phyloP scores from a whole-genome alignment of 805 yeast genomes.

The Candida ponderosae region DNA sequence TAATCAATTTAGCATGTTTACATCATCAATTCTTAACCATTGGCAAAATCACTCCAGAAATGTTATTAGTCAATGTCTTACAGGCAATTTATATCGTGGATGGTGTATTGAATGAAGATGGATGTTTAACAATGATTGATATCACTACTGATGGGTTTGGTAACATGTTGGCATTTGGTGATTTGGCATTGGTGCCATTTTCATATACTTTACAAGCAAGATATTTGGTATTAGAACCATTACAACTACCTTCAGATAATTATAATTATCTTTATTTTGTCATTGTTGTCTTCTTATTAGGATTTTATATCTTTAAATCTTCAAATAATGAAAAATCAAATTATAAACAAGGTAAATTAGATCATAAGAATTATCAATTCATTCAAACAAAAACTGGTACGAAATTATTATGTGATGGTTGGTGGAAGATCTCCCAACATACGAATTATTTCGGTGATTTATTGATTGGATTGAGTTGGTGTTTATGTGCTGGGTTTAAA shows the following conservation, averaged over 20 bases:
- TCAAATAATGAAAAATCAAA: slow-evolving; percentile 80
- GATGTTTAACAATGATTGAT: slow-evolving; percentile 90
- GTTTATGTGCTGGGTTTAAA: slow-evolving; percentile 77
- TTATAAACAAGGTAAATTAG: slow-evolving; percentile 72
- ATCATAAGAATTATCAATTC: slow-evolving; percentile 44
- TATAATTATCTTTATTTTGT: slow-evolving; percentile 6
- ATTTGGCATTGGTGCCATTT: slow-evolving; percentile 87
- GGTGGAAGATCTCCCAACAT: slow-evolving; percentile 95
- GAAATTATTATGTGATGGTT: slow-evolving; percentile 76
- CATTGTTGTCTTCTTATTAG: slow-evolving; percentile 38
- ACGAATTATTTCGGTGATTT: slow-evolving; percentile 95
- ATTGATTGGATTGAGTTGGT: slow-evolving; percentile 87
- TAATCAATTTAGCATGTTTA: slow-evolving; percentile 68
- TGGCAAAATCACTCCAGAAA: slow-evolving; percentile 62
- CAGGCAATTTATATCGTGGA: slow-evolving; percentile 84
- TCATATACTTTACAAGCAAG: slow-evolving; percentile 83
- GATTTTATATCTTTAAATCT: slow-evolving; percentile 76
- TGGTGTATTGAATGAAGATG: slow-evolving; percentile 88
- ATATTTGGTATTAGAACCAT: slow-evolving; percentile 59
- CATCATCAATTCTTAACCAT: slow-evolving; percentile 67
- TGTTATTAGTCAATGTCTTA: slow-evolving; percentile 57
- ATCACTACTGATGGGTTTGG: slow-evolving; percentile 96
- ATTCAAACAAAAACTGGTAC: slow-evolving; percentile 74
- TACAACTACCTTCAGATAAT: slow-evolving; percentile 40
- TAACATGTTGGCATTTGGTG: slow-evolving; percentile 93